phyloP scores from a whole-genome alignment of 148 eudicot species.

The Vaccinium corymbosum region DNA sequence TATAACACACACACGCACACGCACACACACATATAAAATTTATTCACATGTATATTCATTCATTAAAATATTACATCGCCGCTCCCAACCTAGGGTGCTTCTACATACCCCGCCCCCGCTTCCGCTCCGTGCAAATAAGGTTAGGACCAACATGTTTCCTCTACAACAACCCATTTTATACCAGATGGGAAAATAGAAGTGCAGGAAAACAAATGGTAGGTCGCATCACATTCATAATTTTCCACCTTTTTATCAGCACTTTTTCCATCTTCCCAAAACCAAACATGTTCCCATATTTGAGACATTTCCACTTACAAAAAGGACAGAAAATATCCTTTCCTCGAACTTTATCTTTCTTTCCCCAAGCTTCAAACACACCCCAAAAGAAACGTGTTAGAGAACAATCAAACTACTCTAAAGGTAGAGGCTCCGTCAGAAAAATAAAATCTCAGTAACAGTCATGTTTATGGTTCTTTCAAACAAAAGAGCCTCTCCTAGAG shows the following conservation, averaged over 20 bases:
- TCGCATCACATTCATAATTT: background rate
- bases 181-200: background rate
- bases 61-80: too few species aligned
- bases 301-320: background rate
- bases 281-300: background rate
- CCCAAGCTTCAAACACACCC: background rate
- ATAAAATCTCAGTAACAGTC: background rate
- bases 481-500: background rate
- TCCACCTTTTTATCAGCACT: background rate
- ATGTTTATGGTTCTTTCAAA: background rate
- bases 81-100: too few species aligned
- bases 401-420: background rate
- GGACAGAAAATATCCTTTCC: background rate
- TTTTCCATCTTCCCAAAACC: background rate
- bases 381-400: background rate
- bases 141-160: background rate
- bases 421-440: background rate
- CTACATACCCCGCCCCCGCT: too few species aligned
- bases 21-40: too few species aligned
- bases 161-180: background rate
- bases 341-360: background rate
- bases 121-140: background rate
- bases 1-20: too few species aligned
- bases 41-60: too few species aligned
- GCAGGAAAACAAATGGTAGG: background rate